These are phyloP conservation scores for Chlamydomonas sphaeroides DNA, from an alignment of 139 green algal genomes.

Conservation along the genomic window DNA sequence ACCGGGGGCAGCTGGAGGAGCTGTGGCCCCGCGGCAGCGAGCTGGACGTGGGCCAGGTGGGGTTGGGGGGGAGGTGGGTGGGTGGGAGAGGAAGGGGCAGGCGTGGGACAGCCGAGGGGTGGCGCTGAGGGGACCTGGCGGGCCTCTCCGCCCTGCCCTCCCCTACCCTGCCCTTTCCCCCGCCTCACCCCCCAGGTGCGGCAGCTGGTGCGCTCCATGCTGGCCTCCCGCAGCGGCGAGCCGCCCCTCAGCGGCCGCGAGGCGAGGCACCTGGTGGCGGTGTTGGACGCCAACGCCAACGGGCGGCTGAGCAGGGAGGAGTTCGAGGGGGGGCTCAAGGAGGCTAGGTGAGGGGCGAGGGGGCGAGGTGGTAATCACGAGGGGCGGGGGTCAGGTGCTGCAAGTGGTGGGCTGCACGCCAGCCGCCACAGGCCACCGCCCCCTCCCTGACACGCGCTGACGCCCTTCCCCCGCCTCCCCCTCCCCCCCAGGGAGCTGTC, in stretches of 20 bases:
- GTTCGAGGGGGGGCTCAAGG: slow-evolving; percentile 46
- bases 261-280: slow-evolving; percentile 33
- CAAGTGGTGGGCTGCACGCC: too few species aligned
- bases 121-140: too few species aligned
- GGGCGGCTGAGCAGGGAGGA: slow-evolving; percentile 34
- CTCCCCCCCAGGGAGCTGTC: slow-evolving; percentile 17
- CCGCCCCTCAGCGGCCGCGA: slow-evolving; percentile 47
- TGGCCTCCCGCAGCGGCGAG: slow-evolving; percentile 41
- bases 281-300: slow-evolving; percentile 49
- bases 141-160: too few species aligned
- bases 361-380: too few species aligned
- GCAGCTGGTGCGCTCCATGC: slow-evolving; percentile 26
- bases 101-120: too few species aligned
- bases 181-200: slow-evolving; percentile 1
- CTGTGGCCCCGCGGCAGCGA: slow-evolving; percentile 39
- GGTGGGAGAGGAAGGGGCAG: too few species aligned
- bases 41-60: slow-evolving; percentile 44
- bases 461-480: not conserved
- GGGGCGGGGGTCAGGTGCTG: too few species aligned
- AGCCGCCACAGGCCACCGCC: too few species aligned
- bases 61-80: not conserved
- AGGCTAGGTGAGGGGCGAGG: slow-evolving; percentile 35
- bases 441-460: too few species aligned
- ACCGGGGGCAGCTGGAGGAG: slow-evolving; percentile 51
- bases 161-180: too few species aligned